Base-by-base conservation (phyloP, 2,329 filamentous ascomycete genomes). In the Saccharata proteae region DNA sequence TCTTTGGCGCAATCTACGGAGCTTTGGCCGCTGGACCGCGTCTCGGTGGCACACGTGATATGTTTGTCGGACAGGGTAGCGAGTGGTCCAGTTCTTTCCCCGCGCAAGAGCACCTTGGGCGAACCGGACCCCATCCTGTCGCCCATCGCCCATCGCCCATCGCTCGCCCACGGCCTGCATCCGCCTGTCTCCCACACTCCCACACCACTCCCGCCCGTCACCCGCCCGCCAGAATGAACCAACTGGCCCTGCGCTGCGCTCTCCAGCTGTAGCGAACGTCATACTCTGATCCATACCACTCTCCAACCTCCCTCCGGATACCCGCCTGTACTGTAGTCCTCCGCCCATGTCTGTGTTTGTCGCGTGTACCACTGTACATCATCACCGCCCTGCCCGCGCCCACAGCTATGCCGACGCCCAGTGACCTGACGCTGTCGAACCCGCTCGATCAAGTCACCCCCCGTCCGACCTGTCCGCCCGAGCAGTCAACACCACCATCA, bases 391-490 rank as follows among this genome's bases (percentile, higher is more conserved):
- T 35, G 33, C 30, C 23, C 26, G 17, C 29, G 32, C 26, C 20
- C 20, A 19, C 20, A 34, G 20, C 32, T 20, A 69, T 69, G 65
- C 65, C 64, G 46, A 67, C 62, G 35, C 59, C 57, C 43, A 60
- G 55, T 55, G 58, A 49, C 47, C 47, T 46, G 31, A 50, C 59
- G 44, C 52, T 52, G 44, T 52, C 55, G 44, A 43, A 49, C 42
- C 55, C 39, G 17, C 41, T 35, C 56, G 47, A 59, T 59, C 53
- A 53, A 49, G 49, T 58, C 43, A 54, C 59, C 42, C 49, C 53
- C 46, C 64, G 55, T 46, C 50, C 58, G 30, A 62, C 61, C 38
- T 68, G 65, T 49, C 65, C 64, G n/a, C 64, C 64, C 23, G 65
- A 69, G 17, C 50, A 54, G 19, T 37, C 40, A 45, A 10, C 18